Evolutionary conservation across 768 basidiomycete genomes (phyloP), one percentile per base, ranked within the genome.

Genomic region (Sporobolomyces phaffii): DNA sequence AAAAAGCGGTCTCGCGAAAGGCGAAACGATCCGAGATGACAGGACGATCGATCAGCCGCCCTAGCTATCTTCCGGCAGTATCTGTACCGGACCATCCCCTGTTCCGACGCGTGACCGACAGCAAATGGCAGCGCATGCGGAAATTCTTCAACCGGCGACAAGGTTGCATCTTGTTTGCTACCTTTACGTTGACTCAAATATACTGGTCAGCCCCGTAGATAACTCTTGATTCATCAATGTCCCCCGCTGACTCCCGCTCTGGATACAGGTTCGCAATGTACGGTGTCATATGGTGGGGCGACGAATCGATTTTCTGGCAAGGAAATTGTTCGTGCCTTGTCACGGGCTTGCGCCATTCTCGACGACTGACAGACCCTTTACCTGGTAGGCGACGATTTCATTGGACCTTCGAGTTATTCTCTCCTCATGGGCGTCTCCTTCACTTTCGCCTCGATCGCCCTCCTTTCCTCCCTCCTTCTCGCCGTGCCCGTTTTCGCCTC

Each of bases 191-290:
- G 10, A 63, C 44, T 28, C 43, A 63, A 36, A 8, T 56, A 7
- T 48, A 26, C 44, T 63, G 52, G 62, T 56, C 5, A 45, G 52
- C 10, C 10, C 17, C 38, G 9, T 38, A n/a, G n/a, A n/a, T n/a
- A n/a, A n/a, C n/a, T n/a, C n/a, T n/a, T n/a, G n/a, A n/a, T n/a
- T n/a, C n/a, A n/a, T n/a, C n/a, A n/a, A n/a, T n/a, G n/a, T n/a
- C n/a, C n/a, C n/a, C n/a, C n/a, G n/a, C n/a, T n/a, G n/a, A n/a
- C n/a, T n/a, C n/a, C n/a, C n/a, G n/a, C n/a, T n/a, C n/a, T n/a
- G n/a, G n/a, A n/a, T n/a, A n/a, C n/a, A 62, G 60, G 60, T 24
- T 62, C 22, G 29, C 48, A 18, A 8, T 40, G 8, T 63, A 54
- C 44, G 52, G 20, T 22, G 48, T 52, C 1, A 54, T 63, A 31